Evolutionary conservation across 345 rosid genomes (phyloP).

Genomic region (Bretschneidera sinensis): DNA sequence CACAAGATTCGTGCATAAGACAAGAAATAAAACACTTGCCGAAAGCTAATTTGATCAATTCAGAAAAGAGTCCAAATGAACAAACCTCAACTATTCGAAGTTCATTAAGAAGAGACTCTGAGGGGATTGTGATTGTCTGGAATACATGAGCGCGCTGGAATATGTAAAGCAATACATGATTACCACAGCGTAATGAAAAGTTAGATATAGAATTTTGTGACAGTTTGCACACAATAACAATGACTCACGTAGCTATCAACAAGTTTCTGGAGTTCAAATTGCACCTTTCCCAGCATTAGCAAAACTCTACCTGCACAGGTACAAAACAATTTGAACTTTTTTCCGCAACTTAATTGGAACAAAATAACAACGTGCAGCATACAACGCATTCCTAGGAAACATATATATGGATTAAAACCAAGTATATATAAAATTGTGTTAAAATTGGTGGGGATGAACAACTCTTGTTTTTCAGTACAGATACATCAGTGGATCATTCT

Average conservation of each 20-base stretch:
- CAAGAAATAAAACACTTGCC: conserved; percentile 4
- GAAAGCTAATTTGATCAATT: background rate
- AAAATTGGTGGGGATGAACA: background rate
- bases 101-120: conserved; percentile 95
- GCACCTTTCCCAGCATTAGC: conserved; percentile 83
- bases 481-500: background rate
- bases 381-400: background rate
- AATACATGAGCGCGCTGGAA: conserved; percentile 83
- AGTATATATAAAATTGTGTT: too few species aligned
- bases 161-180: conserved; percentile 9
- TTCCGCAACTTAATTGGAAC: background rate
- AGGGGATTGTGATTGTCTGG: conserved; percentile 80
- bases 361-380: background rate
- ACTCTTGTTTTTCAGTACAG: background rate
- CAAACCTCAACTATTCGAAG: conserved; percentile 95
- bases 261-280: conserved; percentile 77
- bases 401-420: background rate
- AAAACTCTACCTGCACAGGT: conserved; percentile 63
- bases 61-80: conserved; percentile 20
- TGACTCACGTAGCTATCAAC: conserved; percentile 85
- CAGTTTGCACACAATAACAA: conserved; percentile 6
- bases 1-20: too few species aligned
- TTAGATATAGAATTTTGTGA: conserved; percentile 1
- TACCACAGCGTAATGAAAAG: conserved; percentile 11
- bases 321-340: conserved; percentile 11